A percentile compares a stretch with the other conserved stretches of the same genome.
phyloP scores from a whole-genome alignment of 192 early-diverging fungal genomes.

The Entomortierella parvispora region DNA sequence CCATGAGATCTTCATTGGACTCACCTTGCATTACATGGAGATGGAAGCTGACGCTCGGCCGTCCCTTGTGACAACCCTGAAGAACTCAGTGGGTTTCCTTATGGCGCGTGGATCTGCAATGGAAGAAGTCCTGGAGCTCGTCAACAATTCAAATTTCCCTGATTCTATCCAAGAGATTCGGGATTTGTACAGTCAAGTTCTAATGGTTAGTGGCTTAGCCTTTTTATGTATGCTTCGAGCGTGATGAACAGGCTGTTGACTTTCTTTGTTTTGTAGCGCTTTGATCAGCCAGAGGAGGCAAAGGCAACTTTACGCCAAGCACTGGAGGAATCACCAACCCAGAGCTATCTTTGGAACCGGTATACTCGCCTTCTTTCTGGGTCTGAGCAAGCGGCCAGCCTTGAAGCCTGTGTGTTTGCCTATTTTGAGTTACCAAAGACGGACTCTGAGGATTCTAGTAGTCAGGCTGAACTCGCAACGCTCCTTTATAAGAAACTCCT shows the following conservation, averaged over 20 bases:
- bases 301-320: conserved; percentile 4
- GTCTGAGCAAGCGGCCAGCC: conserved; percentile 4
- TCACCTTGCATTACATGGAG: conserved; percentile 37
- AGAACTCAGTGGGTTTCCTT: conserved; percentile 42
- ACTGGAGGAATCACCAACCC: conserved; percentile 14
- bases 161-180: conserved; percentile 21
- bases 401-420: conserved; percentile 19
- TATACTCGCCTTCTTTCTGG: conserved; percentile 14
- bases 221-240: not conserved
- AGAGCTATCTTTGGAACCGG: conserved; percentile 45
- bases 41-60: conserved; percentile 27
- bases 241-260: not conserved
- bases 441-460: not conserved
- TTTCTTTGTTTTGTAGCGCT: conserved; percentile 8
- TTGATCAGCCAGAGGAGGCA: conserved; percentile 4
- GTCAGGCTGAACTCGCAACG: conserved; percentile 10
- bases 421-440: conserved; percentile 9
- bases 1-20: conserved; percentile 39
- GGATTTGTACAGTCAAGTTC: conserved; percentile 35
- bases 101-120: conserved; percentile 23
- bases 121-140: conserved; percentile 29
- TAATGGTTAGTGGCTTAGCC: conserved; percentile 9
- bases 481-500: conserved; percentile 26
- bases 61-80: conserved; percentile 22
- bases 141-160: conserved; percentile 22